These are phyloP conservation scores for Acmispon strigosus DNA, from an alignment of 306 rosid species.

Conservation along the genomic window DNA sequence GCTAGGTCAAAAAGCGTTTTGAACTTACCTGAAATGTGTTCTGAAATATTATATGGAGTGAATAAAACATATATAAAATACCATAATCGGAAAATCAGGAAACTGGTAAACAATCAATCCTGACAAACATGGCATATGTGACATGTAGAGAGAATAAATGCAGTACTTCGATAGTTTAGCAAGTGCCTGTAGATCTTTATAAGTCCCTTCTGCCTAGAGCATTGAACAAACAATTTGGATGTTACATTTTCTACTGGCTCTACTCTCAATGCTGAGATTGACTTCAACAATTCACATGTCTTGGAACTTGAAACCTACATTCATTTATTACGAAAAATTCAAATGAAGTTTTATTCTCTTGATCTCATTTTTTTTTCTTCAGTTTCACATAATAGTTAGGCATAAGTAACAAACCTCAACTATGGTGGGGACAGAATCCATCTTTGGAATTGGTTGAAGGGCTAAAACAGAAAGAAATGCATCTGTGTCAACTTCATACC, in stretches of 20 bases:
- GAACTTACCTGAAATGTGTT: not conserved
- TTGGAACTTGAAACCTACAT: constrained; percentile 84
- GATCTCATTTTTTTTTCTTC: not conserved
- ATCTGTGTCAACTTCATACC: constrained; percentile 97
- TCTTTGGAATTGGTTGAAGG: constrained; percentile 82
- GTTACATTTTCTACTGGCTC: constrained; percentile 90
- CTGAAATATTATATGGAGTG: constrained; percentile 11
- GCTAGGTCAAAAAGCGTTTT: not conserved
- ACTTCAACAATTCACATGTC: constrained; percentile 81
- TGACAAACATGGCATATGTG: constrained; percentile 17
- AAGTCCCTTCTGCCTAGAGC: constrained; percentile 97
- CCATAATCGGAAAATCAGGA: not conserved
- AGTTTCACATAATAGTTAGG: not conserved
- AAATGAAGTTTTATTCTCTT: constrained; percentile 3
- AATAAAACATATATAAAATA: constrained; percentile 3
- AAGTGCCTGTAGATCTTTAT: constrained; percentile 94
- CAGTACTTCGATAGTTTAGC: constrained; percentile 80
- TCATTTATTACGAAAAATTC: constrained; percentile 19
- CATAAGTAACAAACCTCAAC: constrained; percentile 64
- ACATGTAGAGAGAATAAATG: constrained; percentile 10
- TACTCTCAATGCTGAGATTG: constrained; percentile 82
- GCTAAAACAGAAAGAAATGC: constrained; percentile 95
- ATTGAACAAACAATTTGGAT: constrained; percentile 91
- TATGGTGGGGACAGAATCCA: constrained; percentile 78
- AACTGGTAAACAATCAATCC: constrained; percentile 5